A percentile compares a stretch with the other conserved stretches of the same genome.
phyloP scores from a whole-genome alignment of 306 rosid genomes.

The Prunus mume region DNA sequence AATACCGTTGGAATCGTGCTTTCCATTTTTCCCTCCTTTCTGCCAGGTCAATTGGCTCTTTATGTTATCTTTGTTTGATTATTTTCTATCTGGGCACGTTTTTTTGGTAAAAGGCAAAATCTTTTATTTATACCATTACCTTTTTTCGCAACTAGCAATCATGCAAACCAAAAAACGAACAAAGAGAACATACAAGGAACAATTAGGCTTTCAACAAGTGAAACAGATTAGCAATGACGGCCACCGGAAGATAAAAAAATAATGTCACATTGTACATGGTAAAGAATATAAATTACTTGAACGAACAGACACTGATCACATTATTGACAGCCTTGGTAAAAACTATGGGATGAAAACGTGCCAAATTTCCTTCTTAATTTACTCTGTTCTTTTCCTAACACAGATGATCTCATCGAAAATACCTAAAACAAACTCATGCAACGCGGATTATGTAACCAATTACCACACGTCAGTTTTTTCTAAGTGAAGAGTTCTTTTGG shows the following conservation, averaged over 20 bases:
- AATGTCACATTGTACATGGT: background rate
- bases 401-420: background rate
- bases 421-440: conserved; percentile 23
- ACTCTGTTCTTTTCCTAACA: conserved; percentile 31
- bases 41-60: too few relatives aligned
- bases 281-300: background rate
- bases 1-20: too few relatives aligned
- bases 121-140: too few relatives aligned
- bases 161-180: background rate
- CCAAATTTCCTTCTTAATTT: conserved; percentile 21
- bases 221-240: background rate
- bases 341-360: background rate
- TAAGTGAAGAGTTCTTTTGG: conserved; percentile 24
- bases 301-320: background rate
- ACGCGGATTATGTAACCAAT: conserved; percentile 28
- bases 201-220: background rate
- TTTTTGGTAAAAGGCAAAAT: background rate
- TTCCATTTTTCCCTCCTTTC: too few relatives aligned
- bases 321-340: conserved; percentile 6
- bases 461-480: conserved; percentile 35
- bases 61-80: too few relatives aligned
- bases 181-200: background rate
- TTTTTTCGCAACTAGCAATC: background rate
- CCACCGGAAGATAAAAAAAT: background rate
- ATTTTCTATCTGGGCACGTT: too few relatives aligned